Conservation (phyloP, 2,329 filamentous ascomycete genomes). For the Biscogniauxia sp. region DNA sequence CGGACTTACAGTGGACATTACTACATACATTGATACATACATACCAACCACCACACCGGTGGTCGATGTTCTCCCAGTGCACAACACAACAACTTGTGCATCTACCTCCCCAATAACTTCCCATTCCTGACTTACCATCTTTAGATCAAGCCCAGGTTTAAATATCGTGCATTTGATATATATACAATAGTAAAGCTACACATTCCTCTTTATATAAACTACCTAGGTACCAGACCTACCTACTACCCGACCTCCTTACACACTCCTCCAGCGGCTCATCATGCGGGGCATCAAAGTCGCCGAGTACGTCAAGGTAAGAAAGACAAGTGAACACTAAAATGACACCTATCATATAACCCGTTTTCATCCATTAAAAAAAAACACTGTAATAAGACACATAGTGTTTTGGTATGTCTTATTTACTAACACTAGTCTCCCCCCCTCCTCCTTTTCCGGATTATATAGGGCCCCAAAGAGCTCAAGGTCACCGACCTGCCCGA, state of each 20-base stretch:
- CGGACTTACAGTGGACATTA: too few relatives aligned
- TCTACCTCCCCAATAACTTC: too few relatives aligned
- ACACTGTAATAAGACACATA: too few relatives aligned
- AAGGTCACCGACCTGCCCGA: constrained; percentile 71
- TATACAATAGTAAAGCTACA: neutral
- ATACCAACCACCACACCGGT: too few relatives aligned
- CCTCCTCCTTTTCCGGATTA: neutral
- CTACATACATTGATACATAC: too few relatives aligned
- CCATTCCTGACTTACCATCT: too few relatives aligned
- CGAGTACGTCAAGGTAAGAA: constrained; percentile 68
- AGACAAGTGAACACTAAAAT: neutral
- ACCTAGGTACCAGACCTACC: too few relatives aligned
- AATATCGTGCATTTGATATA: neutral
- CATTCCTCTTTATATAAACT: too few relatives aligned
- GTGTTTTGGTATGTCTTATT: neutral
- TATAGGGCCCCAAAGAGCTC: constrained; percentile 75
- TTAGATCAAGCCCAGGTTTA: neutral
- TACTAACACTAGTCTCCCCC: too few relatives aligned
- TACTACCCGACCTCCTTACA: too few relatives aligned
- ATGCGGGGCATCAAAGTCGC: constrained; percentile 76
- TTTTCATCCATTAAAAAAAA: neutral
- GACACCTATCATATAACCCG: constrained; percentile 1
- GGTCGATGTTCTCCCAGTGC: neutral
- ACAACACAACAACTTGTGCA: too few relatives aligned
- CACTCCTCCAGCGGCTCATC: constrained; percentile 25